Evolutionary conservation across 768 basidiomycete genomes (phyloP).

Genomic region (Termitomyces sp.): DNA sequence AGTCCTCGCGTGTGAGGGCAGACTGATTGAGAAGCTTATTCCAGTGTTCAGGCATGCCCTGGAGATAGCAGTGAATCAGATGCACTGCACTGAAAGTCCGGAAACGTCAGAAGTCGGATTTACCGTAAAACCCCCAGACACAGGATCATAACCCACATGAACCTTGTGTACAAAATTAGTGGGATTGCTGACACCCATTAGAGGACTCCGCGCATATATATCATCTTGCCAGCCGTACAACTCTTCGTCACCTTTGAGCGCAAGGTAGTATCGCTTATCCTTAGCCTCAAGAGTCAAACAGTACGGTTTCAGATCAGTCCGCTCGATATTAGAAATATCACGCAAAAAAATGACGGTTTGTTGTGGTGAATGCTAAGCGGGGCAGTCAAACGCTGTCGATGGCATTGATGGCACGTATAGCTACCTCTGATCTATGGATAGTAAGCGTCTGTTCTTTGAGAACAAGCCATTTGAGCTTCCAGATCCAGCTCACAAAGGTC

Average conservation of each 20-base stretch:
- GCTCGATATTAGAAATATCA: slow-evolving; percentile 84
- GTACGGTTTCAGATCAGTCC: slow-evolving; percentile 92
- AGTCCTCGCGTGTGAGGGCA: slow-evolving; percentile 97
- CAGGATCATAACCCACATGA: slow-evolving; percentile 94
- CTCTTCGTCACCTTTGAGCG: slow-evolving; percentile 91
- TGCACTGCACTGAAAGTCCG: neutral
- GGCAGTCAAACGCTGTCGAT: neutral
- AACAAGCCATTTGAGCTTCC: slow-evolving; percentile 87
- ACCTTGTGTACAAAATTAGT: slow-evolving; percentile 99
- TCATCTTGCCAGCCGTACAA: slow-evolving; percentile 99
- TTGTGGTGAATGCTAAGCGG: slow-evolving; percentile 39
- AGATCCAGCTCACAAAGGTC: slow-evolving; percentile 78
- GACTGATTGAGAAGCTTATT: slow-evolving; percentile 94
- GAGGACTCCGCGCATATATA: slow-evolving; percentile 85
- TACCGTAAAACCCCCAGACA: slow-evolving; percentile 91
- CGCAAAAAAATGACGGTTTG: slow-evolving; percentile 61
- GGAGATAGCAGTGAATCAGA: slow-evolving; percentile 6
- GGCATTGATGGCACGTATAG: slow-evolving; percentile 27
- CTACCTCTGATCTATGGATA: slow-evolving; percentile 90
- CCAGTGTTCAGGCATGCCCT: slow-evolving; percentile 99
- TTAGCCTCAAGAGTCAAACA: slow-evolving; percentile 85
- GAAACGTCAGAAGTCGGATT: slow-evolving; percentile 22
- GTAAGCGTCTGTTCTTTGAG: slow-evolving; percentile 73
- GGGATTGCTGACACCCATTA: slow-evolving; percentile 90
- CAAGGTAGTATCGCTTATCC: slow-evolving; percentile 74